Conservation (phyloP, 441 rosid genomes). For the Brassica hybrid region DNA sequence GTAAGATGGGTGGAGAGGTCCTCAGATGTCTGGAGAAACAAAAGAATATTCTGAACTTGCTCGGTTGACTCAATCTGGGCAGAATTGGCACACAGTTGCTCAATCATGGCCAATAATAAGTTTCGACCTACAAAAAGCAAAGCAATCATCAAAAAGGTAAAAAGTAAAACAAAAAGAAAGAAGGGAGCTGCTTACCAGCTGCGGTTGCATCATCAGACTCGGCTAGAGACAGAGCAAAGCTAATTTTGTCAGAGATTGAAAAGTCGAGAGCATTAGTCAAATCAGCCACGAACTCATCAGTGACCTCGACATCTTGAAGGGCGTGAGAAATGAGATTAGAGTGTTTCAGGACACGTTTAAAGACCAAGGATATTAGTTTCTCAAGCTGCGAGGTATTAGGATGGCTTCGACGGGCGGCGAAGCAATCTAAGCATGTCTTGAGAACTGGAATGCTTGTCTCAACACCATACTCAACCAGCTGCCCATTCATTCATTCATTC, state of each 20-base stretch:
- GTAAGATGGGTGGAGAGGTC: constrained; percentile 76
- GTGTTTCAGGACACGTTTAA: constrained; percentile 61
- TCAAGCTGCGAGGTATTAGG: constrained; percentile 53
- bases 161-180: neutral
- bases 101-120: constrained; percentile 70
- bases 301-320: constrained; percentile 53
- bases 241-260: constrained; percentile 73
- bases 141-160: neutral
- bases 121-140: constrained; percentile 64
- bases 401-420: constrained; percentile 56
- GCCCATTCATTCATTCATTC: constrained; percentile 23
- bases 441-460: constrained; percentile 68
- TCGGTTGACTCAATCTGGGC: constrained; percentile 59
- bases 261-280: constrained; percentile 57
- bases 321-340: constrained; percentile 81
- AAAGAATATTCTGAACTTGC: constrained; percentile 73
- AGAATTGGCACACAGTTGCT: constrained; percentile 63
- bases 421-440: constrained; percentile 64
- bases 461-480: constrained; percentile 73
- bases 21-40: constrained; percentile 82
- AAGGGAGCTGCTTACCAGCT: constrained; percentile 52
- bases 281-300: constrained; percentile 58
- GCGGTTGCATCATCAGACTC: constrained; percentile 66
- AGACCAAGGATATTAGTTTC: constrained; percentile 56
- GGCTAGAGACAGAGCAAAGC: constrained; percentile 74